These are phyloP conservation scores for Cyclotella sp. DNA, from an alignment of 108 stramenopile genomes.

Conservation along the genomic window DNA sequence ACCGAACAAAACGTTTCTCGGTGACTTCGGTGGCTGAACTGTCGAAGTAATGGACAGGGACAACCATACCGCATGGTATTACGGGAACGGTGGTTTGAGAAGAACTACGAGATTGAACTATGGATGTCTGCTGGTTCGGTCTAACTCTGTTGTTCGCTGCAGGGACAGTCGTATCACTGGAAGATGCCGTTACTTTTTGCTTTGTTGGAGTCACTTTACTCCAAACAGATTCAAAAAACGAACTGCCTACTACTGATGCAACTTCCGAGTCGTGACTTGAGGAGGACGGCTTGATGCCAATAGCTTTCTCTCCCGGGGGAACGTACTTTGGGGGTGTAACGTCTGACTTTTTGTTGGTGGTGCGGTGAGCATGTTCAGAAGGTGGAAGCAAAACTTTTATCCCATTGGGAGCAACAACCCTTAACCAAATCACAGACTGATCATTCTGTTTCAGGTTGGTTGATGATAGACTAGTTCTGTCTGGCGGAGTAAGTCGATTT, in stretches of 20 bases:
- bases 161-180: neutral
- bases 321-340: slow-evolving; percentile 18
- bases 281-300: slow-evolving; percentile 16
- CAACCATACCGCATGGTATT: slow-evolving; percentile 77
- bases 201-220: slow-evolving; percentile 46
- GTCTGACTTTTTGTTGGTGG: slow-evolving; percentile 12
- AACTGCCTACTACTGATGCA: slow-evolving; percentile 37
- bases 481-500: slow-evolving; percentile 10
- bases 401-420: slow-evolving; percentile 64
- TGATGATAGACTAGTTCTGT: slow-evolving; percentile 1
- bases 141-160: slow-evolving; percentile 1
- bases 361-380: slow-evolving; percentile 15
- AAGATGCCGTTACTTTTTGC: slow-evolving; percentile 27
- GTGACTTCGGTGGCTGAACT: neutral
- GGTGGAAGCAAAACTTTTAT: slow-evolving; percentile 71
- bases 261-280: slow-evolving; percentile 37
- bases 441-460: slow-evolving; percentile 23
- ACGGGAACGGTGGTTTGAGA: slow-evolving; percentile 3
- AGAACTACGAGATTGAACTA: slow-evolving; percentile 14
- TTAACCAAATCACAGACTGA: slow-evolving; percentile 58
- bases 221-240: slow-evolving; percentile 55
- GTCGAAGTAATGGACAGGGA: slow-evolving; percentile 70
- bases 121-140: slow-evolving; percentile 7
- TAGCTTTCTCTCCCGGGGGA: slow-evolving; percentile 9
- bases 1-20: slow-evolving; percentile 58